phyloP scores from a whole-genome alignment of 371 early-diverging fungal genomes.

The Funneliformis caledonium region DNA sequence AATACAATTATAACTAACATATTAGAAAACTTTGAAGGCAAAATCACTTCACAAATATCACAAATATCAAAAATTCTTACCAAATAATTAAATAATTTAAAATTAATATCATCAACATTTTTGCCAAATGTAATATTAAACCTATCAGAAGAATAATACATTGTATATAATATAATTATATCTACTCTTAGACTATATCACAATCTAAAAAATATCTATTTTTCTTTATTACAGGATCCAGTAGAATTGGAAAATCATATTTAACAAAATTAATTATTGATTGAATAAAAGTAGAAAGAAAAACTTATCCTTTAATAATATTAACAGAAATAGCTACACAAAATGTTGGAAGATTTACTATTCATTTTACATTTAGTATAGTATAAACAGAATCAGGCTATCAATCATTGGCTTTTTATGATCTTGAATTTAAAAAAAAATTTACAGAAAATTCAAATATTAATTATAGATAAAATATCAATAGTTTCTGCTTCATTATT shows the following conservation, averaged over 20 bases:
- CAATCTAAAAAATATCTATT: neutral
- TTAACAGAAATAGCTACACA: neutral
- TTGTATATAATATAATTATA: too few species aligned
- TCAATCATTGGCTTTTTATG: neutral
- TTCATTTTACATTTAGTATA: neutral
- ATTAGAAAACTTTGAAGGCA: neutral
- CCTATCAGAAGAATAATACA: too few species aligned
- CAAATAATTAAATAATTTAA: too few species aligned
- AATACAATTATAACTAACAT: too few species aligned
- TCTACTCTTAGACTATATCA: too few species aligned
- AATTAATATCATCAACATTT: too few species aligned
- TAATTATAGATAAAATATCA: neutral
- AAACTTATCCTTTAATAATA: neutral
- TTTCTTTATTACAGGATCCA: conserved; percentile 20
- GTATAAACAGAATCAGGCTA: neutral
- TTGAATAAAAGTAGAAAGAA: neutral
- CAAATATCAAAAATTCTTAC: too few species aligned
- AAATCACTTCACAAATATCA: neutral
- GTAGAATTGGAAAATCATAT: conserved; percentile 14
- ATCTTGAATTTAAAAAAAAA: neutral
- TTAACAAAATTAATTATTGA: neutral
- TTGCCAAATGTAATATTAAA: too few species aligned
- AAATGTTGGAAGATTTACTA: neutral
- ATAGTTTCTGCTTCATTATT: neutral
- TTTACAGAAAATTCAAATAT: too few species aligned